Conservation (phyloP, 768 basidiomycete species). For the Paxillus rubicundulus region DNA sequence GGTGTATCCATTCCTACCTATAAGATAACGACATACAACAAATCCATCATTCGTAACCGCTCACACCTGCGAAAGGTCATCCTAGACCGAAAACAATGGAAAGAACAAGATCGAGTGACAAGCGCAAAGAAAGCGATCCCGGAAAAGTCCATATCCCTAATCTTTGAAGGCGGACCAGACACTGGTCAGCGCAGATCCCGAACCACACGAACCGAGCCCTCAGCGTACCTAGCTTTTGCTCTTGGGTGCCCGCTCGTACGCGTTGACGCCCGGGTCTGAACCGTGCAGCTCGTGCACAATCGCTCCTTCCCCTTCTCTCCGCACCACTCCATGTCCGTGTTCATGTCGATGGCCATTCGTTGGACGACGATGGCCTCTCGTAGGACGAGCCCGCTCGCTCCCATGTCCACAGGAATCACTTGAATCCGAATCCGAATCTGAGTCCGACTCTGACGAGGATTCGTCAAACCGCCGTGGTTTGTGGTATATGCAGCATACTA, state of each 20-base stretch:
- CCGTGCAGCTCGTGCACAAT: slow-evolving; percentile 19
- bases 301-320: slow-evolving; percentile 8
- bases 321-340: neutral
- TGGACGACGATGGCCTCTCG: slow-evolving; percentile 4
- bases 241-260: slow-evolving; percentile 46
- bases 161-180: too few relatives aligned
- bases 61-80: too few relatives aligned
- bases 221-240: slow-evolving; percentile 12
- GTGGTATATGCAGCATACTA: slow-evolving; percentile 96
- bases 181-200: too few relatives aligned
- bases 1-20: too few relatives aligned
- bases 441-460: slow-evolving; percentile 67
- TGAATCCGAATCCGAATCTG: slow-evolving; percentile 40
- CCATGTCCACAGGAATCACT: slow-evolving; percentile 2
- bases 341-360: slow-evolving; percentile 2
- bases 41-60: too few relatives aligned
- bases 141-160: too few relatives aligned
- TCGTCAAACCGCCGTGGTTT: slow-evolving; percentile 79
- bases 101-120: too few relatives aligned
- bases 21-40: too few relatives aligned
- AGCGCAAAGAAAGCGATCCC: too few relatives aligned
- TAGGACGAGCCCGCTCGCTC: slow-evolving; percentile 13
- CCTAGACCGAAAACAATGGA: too few relatives aligned
- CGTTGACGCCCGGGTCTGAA: slow-evolving; percentile 38
- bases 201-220: neutral